These are phyloP conservation scores for Entamoeba histolytica DNA, from an alignment of 208 protist species.

Conservation along the genomic window DNA sequence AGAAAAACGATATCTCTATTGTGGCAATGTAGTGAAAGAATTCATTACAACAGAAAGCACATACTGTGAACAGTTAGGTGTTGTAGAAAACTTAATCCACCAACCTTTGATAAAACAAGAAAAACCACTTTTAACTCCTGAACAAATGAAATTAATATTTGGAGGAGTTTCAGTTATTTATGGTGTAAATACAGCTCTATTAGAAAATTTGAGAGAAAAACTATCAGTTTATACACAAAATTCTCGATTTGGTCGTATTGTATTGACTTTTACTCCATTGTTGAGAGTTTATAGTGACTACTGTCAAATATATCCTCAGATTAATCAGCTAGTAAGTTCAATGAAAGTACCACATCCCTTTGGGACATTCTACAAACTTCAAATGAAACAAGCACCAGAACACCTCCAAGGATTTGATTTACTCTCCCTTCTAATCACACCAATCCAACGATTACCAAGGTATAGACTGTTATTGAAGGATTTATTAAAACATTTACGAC, in stretches of 20 bases:
- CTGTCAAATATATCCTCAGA: not conserved
- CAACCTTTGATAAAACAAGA: not conserved
- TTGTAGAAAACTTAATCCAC: not conserved
- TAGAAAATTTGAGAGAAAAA: not conserved
- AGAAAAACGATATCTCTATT: not conserved
- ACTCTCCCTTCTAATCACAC: constrained; percentile 10
- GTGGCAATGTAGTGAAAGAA: not conserved
- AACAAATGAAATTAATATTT: not conserved
- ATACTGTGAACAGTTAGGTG: not conserved
- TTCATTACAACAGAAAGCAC: not conserved
- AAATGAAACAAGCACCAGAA: not conserved
- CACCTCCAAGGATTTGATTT: constrained; percentile 28
- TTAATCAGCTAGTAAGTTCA: not conserved
- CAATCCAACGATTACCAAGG: not conserved
- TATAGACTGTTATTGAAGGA: not conserved
- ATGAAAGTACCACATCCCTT: not conserved
- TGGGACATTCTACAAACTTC: not conserved
- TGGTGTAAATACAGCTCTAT: not conserved
- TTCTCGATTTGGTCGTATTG: not conserved
- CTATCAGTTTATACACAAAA: not conserved
- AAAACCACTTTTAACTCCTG: not conserved
- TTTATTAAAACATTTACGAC: not conserved
- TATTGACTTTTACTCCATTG: not conserved
- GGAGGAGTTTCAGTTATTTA: not conserved
- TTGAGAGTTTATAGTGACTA: not conserved